Conservation (phyloP, 768 basidiomycete genomes). For the Sporobolomyces pararoseus region DNA sequence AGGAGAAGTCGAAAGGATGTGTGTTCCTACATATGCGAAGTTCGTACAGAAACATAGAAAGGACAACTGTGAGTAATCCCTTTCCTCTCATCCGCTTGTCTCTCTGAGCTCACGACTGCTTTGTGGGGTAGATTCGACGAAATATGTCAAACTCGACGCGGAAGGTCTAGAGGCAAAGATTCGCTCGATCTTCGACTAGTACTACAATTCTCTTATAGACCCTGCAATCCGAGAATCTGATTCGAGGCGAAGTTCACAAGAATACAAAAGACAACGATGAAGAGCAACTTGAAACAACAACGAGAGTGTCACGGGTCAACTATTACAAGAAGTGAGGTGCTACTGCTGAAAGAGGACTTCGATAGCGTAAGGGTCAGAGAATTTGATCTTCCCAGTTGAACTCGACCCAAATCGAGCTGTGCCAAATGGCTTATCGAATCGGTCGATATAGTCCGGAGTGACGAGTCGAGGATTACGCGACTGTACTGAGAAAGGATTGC, state of each 20-base stretch:
- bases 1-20: slow-evolving; percentile 44
- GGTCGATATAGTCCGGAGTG: background rate
- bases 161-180: slow-evolving; percentile 38
- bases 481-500: background rate
- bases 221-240: no score
- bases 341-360: no score
- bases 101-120: no score
- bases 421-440: background rate
- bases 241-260: no score
- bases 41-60: slow-evolving; percentile 37
- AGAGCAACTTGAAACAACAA: no score
- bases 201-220: no score
- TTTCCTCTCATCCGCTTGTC: background rate
- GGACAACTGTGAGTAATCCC: slow-evolving; percentile 41
- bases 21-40: slow-evolving; percentile 43
- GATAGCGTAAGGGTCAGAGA: no score
- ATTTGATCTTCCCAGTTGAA: no score
- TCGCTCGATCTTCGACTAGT: slow-evolving; percentile 32
- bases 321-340: no score
- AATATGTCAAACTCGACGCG: slow-evolving; percentile 40
- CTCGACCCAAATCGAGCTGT: background rate
- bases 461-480: background rate
- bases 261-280: no score
- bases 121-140: slow-evolving; percentile 34
- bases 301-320: no score